Evolutionary conservation across 192 early-diverging fungal genomes (phyloP).

Genomic region (Backusella westeae): DNA sequence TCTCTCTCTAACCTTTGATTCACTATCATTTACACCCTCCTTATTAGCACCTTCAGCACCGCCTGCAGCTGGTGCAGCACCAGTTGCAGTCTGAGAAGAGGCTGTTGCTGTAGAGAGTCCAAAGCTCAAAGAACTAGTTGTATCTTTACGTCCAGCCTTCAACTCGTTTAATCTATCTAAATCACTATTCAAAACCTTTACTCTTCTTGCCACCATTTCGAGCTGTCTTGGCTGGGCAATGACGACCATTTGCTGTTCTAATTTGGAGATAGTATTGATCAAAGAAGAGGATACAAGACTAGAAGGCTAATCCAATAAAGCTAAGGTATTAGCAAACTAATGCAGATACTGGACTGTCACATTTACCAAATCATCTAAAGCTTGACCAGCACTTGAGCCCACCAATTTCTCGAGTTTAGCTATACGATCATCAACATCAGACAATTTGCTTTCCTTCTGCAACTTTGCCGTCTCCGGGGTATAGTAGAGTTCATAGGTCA

Average conservation of each 20-base stretch:
- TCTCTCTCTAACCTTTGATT: slow-evolving; percentile 34
- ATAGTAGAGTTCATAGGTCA: slow-evolving; percentile 76
- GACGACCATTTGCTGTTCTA: slow-evolving; percentile 70
- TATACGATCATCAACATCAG: slow-evolving; percentile 66
- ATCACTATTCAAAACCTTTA: slow-evolving; percentile 62
- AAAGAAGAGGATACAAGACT: slow-evolving; percentile 37
- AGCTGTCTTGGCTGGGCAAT: slow-evolving; percentile 72
- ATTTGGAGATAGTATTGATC: slow-evolving; percentile 57
- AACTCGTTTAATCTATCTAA: slow-evolving; percentile 71
- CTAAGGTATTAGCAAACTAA: neutral
- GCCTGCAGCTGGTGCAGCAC: neutral
- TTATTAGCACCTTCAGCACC: neutral
- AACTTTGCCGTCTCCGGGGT: slow-evolving; percentile 59
- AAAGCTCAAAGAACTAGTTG: neutral
- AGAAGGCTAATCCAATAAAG: neutral
- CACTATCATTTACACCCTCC: neutral
- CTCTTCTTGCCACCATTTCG: slow-evolving; percentile 56
- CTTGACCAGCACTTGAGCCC: slow-evolving; percentile 62
- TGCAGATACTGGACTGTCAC: too few relatives aligned
- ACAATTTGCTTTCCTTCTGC: slow-evolving; percentile 53
- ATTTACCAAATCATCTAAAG: slow-evolving; percentile 45
- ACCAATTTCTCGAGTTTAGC: slow-evolving; percentile 66
- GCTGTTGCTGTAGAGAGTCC: neutral
- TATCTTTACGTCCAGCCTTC: slow-evolving; percentile 38
- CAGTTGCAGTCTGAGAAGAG: neutral